Evolutionary conservation across 306 rosid genomes (phyloP).

Genomic region (Lathyrus tuberosus): DNA sequence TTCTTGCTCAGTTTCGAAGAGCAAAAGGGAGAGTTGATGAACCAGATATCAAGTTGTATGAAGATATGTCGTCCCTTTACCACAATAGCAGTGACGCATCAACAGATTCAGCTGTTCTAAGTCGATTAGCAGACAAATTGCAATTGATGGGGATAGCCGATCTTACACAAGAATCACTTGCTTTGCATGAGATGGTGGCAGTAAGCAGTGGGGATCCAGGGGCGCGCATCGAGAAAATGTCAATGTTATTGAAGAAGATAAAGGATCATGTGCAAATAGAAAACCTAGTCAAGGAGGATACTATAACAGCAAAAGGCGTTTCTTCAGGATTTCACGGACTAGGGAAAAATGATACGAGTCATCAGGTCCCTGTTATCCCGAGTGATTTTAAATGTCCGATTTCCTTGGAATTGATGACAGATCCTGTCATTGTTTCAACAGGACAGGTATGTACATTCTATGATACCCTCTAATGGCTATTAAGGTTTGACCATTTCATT

Average conservation of each 20-base stretch:
- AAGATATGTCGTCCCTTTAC: constrained; percentile 67
- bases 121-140: constrained; percentile 73
- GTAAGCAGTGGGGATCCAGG: constrained; percentile 85
- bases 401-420: constrained; percentile 91
- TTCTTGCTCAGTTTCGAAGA: constrained; percentile 90
- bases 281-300: constrained; percentile 60
- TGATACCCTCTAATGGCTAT: constrained; percentile 33
- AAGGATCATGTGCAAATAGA: constrained; percentile 84
- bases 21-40: constrained; percentile 84
- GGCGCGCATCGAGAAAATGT: constrained; percentile 81
- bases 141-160: constrained; percentile 78
- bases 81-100: constrained; percentile 55
- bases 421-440: constrained; percentile 97
- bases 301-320: constrained; percentile 47
- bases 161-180: constrained; percentile 85
- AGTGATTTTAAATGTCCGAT: constrained; percentile 97
- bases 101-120: constrained; percentile 60
- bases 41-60: constrained; percentile 71
- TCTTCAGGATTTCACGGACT: constrained; percentile 57
- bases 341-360: constrained; percentile 52
- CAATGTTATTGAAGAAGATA: constrained; percentile 77
- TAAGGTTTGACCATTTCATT: constrained; percentile 14
- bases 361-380: constrained; percentile 64
- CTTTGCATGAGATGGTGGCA: constrained; percentile 91
- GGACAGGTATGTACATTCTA: constrained; percentile 77